These are phyloP conservation scores for Rhodomyrtus tomentosa DNA, from an alignment of 345 rosid species.

Conservation along the genomic window DNA sequence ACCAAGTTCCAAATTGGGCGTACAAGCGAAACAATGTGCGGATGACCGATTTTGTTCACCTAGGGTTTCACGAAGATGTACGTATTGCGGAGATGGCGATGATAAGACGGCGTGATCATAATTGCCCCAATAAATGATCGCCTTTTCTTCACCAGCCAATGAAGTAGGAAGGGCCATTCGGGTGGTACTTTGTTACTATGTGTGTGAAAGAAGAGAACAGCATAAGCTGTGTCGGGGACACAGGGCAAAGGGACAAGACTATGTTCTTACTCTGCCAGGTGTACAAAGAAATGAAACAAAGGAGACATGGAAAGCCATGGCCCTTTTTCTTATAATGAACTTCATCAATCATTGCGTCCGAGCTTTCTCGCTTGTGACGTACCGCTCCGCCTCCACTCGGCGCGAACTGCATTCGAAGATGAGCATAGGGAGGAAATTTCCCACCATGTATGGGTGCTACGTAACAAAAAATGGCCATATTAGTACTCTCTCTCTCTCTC, in stretches of 20 bases:
- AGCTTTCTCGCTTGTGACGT: not conserved
- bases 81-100: not conserved
- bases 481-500: not conserved
- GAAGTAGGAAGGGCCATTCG: slow-evolving; percentile 1
- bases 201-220: slow-evolving; percentile 4
- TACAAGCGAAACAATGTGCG: not conserved
- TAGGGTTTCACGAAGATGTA: not conserved
- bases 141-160: not conserved
- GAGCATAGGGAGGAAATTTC: not conserved
- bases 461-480: not conserved
- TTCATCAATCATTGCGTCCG: not conserved
- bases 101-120: not conserved
- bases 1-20: not conserved
- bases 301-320: not conserved
- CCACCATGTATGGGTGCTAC: not conserved
- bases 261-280: not conserved
- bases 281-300: not conserved
- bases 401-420: not conserved
- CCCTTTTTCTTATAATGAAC: not conserved
- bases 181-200: not conserved
- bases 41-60: not conserved
- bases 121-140: slow-evolving; percentile 10
- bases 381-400: not conserved
- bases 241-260: slow-evolving; percentile 24
- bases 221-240: slow-evolving; percentile 21